Conservation (phyloP, 108 stramenopile species). For the Skeletonema menzelii region DNA sequence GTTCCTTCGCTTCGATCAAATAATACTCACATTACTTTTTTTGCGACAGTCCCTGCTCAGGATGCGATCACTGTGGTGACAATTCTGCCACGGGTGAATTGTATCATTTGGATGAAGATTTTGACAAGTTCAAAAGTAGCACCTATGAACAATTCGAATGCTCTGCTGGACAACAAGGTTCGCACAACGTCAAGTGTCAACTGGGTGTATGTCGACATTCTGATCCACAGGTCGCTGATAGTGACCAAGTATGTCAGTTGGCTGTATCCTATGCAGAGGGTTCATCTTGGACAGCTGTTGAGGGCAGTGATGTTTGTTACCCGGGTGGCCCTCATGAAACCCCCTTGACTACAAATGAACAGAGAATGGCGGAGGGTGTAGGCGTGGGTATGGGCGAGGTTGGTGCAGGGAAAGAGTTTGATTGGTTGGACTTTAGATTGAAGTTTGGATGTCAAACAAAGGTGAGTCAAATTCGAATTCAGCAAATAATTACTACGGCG, state of each 20-base stretch:
- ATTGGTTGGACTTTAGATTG: conserved; percentile 62
- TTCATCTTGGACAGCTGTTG: conserved; percentile 70
- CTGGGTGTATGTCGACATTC: neutral
- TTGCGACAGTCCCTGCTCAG: conserved; percentile 67
- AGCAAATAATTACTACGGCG: neutral
- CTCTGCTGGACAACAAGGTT: conserved; percentile 9
- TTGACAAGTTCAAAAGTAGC: neutral
- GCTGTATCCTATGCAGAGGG: conserved; percentile 75
- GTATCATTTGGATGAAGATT: conserved; percentile 68
- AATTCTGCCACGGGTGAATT: conserved; percentile 8
- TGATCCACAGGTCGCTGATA: neutral
- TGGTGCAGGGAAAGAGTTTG: neutral
- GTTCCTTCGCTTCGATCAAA: too few species aligned
- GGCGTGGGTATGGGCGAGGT: neutral
- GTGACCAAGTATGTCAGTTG: conserved; percentile 41
- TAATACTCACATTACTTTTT: too few species aligned
- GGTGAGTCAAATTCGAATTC: conserved; percentile 18
- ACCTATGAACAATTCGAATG: conserved; percentile 35
- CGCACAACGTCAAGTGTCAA: conserved; percentile 4
- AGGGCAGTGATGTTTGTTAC: conserved; percentile 47
- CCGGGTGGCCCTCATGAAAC: conserved; percentile 46
- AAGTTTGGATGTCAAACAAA: conserved; percentile 91
- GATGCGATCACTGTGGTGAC: conserved; percentile 81
- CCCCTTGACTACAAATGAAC: neutral
- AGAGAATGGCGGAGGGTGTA: conserved; percentile 12